These are phyloP conservation scores for Aquilaria sinensis DNA, from an alignment of 345 rosid species.

Conservation along the genomic window DNA sequence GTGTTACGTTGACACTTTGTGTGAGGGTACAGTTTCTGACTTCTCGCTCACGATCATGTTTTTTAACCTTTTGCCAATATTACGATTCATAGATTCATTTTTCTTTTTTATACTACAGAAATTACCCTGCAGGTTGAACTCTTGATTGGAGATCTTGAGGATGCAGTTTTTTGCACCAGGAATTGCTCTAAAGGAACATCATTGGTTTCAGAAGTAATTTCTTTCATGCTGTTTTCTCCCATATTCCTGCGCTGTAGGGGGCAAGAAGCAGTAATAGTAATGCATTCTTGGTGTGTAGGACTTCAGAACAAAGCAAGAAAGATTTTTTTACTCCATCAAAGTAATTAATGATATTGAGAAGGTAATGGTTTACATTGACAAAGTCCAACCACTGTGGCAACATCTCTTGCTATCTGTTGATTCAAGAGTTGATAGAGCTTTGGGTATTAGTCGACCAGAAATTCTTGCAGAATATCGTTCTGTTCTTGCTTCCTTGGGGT, in stretches of 20 bases:
- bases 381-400: slow-evolving; percentile 44
- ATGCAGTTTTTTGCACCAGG: slow-evolving; percentile 42
- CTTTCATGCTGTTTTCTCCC: slow-evolving; percentile 7
- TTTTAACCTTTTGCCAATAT: slow-evolving; percentile 4
- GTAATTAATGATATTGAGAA: slow-evolving; percentile 48
- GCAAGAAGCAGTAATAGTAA: not conserved
- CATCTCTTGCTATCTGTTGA: slow-evolving; percentile 60
- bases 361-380: slow-evolving; percentile 32
- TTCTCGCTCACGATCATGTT: no score
- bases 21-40: not conserved
- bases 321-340: slow-evolving; percentile 39
- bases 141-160: slow-evolving; percentile 83
- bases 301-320: slow-evolving; percentile 36
- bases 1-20: not conserved
- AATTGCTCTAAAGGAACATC: slow-evolving; percentile 20
- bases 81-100: slow-evolving; percentile 3
- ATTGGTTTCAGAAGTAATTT: slow-evolving; percentile 23
- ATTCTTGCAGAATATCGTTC: slow-evolving; percentile 63
- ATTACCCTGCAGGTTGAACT: slow-evolving; percentile 59
- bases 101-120: slow-evolving; percentile 30
- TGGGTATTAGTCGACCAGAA: slow-evolving; percentile 56
- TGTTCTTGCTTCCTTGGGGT: slow-evolving; percentile 69
- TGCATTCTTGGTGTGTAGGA: slow-evolving; percentile 38
- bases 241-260: slow-evolving; percentile 7
- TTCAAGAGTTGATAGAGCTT: slow-evolving; percentile 51